A percentile compares a stretch with the other conserved stretches of the same genome.
Conservation (phyloP, 148 eudicot genomes). For the Camellia granthamiana region DNA sequence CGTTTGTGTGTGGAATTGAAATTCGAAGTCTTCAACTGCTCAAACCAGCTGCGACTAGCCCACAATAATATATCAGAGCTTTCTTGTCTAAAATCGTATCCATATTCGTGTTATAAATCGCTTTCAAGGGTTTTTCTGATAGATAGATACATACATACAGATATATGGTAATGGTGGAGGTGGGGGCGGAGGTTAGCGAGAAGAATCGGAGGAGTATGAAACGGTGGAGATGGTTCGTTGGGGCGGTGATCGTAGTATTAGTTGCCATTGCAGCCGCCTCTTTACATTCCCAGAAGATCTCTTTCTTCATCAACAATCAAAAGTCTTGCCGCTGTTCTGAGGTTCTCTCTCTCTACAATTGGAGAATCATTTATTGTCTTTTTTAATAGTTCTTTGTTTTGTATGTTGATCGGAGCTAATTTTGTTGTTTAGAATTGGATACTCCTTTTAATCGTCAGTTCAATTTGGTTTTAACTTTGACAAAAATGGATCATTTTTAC, state of each 20-base stretch:
- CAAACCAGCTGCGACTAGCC: no score
- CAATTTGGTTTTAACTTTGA: background rate
- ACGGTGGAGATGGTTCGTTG: conserved; percentile 38
- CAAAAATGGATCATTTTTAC: background rate
- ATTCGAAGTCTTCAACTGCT: no score
- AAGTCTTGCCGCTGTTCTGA: conserved; percentile 51
- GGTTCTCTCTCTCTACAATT: conserved; percentile 31
- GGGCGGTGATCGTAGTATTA: conserved; percentile 41
- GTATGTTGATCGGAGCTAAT: background rate
- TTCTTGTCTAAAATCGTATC: no score
- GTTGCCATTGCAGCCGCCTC: conserved; percentile 30
- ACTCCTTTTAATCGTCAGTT: background rate
- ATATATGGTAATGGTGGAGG: conserved; percentile 38
- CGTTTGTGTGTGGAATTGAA: no score
- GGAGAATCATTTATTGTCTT: background rate
- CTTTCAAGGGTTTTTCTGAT: background rate
- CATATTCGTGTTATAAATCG: no score
- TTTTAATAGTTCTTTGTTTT: background rate
- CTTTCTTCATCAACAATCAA: conserved; percentile 18
- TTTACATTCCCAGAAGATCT: conserved; percentile 18
- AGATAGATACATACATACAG: background rate
- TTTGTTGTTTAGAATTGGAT: background rate
- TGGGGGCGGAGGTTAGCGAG: conserved; percentile 26
- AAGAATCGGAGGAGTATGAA: conserved; percentile 19
- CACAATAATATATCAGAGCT: no score